A percentile compares a stretch with the other conserved stretches of the same genome.
Conservation (phyloP, 169 alveolate species). For the Besnoitia besnoiti region DNA sequence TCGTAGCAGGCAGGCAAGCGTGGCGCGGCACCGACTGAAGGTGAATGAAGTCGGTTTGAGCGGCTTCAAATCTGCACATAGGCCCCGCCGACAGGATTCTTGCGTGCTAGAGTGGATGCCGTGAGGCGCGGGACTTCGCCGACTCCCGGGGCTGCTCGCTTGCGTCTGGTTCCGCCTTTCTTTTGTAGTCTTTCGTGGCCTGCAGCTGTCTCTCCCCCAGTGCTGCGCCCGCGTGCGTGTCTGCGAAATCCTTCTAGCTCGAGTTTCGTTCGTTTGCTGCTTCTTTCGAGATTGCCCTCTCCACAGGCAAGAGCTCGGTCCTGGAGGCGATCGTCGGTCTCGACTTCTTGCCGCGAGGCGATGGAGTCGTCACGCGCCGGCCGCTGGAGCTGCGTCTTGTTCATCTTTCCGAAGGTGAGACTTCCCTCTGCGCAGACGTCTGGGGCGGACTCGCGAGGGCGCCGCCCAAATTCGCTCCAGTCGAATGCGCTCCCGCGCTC, state of each 20-base stretch:
- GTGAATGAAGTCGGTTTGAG: too few relatives aligned
- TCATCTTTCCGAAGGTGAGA: constrained; percentile 85
- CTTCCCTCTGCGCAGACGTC: not conserved
- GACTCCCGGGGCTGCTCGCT: too few relatives aligned
- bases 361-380: constrained; percentile 97
- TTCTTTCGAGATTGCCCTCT: not conserved
- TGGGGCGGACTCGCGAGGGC: not conserved
- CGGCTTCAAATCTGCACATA: too few relatives aligned
- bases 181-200: not conserved
- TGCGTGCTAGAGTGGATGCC: too few relatives aligned
- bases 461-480: not conserved
- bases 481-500: too few relatives aligned
- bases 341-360: constrained; percentile 97
- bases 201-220: not conserved
- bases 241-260: not conserved
- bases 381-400: constrained; percentile 97
- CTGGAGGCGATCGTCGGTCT: constrained; percentile 97
- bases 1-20: too few relatives aligned
- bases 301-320: constrained; percentile 91
- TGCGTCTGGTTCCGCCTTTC: too few relatives aligned
- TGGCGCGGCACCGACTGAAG: too few relatives aligned
- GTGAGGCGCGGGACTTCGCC: too few relatives aligned
- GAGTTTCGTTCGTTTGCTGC: not conserved
- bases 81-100: too few relatives aligned
- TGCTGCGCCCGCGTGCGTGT: not conserved